Percentiles rank a stretch among this genome's conserved stretches.
phyloP scores from a whole-genome alignment of 768 basidiomycete genomes.

The Hericium alpestre region DNA sequence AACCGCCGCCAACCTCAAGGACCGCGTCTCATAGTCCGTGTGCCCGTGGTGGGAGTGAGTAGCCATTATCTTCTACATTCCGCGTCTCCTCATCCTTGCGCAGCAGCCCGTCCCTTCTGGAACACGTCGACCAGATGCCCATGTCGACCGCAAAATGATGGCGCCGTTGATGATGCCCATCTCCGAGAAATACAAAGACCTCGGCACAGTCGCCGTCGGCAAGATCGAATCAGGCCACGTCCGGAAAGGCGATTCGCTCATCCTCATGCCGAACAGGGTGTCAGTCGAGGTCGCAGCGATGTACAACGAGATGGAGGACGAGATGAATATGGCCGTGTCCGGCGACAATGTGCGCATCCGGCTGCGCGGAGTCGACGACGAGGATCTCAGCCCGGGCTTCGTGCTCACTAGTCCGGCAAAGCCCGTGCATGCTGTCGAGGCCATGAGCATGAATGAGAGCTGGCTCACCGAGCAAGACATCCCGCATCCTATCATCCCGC shows the following conservation, averaged over 20 bases:
- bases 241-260: constrained; percentile 72
- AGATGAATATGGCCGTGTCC: constrained; percentile 65
- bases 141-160: constrained; percentile 87
- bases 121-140: constrained; percentile 77
- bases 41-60: constrained; percentile 87
- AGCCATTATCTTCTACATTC: constrained; percentile 1
- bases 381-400: constrained; percentile 91
- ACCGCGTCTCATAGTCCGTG: constrained; percentile 51
- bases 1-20: constrained; percentile 88
- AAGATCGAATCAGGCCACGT: constrained; percentile 93
- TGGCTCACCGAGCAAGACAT: constrained; percentile 69
- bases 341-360: constrained; percentile 96
- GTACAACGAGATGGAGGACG: constrained; percentile 87
- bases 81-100: neutral
- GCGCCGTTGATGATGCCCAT: constrained; percentile 93
- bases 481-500: constrained; percentile 41
- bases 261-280: constrained; percentile 90
- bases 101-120: constrained; percentile 78
- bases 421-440: neutral
- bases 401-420: constrained; percentile 43
- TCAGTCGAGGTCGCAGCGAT: constrained; percentile 79
- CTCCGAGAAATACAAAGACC: constrained; percentile 97
- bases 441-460: constrained; percentile 46
- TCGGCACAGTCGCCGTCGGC: constrained; percentile 95
- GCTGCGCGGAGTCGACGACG: constrained; percentile 85